Evolutionary conservation across 495 filamentous ascomycete species (phyloP).

Genomic region (Tricharina praecox): DNA sequence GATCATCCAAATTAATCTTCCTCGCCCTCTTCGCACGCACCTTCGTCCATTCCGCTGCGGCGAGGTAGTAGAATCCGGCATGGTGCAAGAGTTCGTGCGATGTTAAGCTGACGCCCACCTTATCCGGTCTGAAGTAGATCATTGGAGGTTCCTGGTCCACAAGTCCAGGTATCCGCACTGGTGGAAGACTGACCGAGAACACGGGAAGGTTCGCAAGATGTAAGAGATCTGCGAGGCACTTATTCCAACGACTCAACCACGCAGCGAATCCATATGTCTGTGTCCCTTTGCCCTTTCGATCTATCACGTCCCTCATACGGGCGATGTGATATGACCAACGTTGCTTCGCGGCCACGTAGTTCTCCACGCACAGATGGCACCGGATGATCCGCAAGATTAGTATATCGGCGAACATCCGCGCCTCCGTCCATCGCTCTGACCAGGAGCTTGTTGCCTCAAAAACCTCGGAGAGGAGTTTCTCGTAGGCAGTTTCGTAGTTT

Average conservation of each 20-base stretch:
- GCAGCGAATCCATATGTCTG: slow-evolving; percentile 23
- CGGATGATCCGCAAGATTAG: slow-evolving; percentile 62
- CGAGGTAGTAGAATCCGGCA: slow-evolving; percentile 67
- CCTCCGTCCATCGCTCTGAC: slow-evolving; percentile 74
- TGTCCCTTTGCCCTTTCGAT: slow-evolving; percentile 66
- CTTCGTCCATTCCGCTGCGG: slow-evolving; percentile 48
- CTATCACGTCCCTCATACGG: slow-evolving; percentile 54
- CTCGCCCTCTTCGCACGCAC: slow-evolving; percentile 43
- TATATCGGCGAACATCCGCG: slow-evolving; percentile 60
- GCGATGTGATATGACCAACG: slow-evolving; percentile 59
- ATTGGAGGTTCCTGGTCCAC: slow-evolving; percentile 20
- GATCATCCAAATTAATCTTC: slow-evolving; percentile 59
- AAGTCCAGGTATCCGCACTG: background rate
- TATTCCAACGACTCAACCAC: slow-evolving; percentile 22
- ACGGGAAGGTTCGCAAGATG: slow-evolving; percentile 12
- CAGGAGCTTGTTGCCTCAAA: slow-evolving; percentile 76
- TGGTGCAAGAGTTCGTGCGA: slow-evolving; percentile 77
- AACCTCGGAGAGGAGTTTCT: slow-evolving; percentile 61
- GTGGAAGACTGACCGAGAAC: slow-evolving; percentile 7
- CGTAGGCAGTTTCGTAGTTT: slow-evolving; percentile 72
- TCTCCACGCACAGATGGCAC: slow-evolving; percentile 58
- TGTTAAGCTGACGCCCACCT: slow-evolving; percentile 44
- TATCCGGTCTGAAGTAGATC: slow-evolving; percentile 46
- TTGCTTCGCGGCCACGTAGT: slow-evolving; percentile 55
- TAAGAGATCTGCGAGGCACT: slow-evolving; percentile 19